Evolutionary conservation across 192 early-diverging fungal genomes (phyloP), one percentile per base, ranked within the genome.

Genomic region (Coemansia sp.): DNA sequence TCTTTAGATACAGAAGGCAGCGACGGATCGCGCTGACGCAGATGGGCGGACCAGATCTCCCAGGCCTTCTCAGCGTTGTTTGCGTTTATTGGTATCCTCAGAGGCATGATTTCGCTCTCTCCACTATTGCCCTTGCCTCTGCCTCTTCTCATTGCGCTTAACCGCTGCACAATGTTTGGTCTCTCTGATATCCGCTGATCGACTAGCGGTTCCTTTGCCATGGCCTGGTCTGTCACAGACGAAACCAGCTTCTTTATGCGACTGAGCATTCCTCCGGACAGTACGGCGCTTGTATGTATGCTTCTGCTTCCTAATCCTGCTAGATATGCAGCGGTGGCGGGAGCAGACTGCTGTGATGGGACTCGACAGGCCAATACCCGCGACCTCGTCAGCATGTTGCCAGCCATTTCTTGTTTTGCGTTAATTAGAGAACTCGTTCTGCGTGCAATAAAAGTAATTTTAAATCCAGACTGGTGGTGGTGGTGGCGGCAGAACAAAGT

Each of bases 41-140:
- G 19, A 11, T 73, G 41, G 2, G 48, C 16, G 10, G 71, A 65
- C 75, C 80, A 82, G 58, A 77, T 71, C 60, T 66, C 65, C 80
- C 80, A 82, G 7, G 80, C 80, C 69, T 69, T 68, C 45, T 82
- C 80, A 5, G 61, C 63, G 65, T 82, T 77, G 11, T 70, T 67
- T 2, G 71, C 80, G 11, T 65, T 65, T 11, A 82, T 37, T 0
- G 75, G 80, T 25, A 77, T 60, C 22, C 51, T 64, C 25, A 77
- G 19, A 45, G 65, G 80, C 80, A 82, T 77, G 13, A 68, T 68
- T 2, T 50, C 74, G 12, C 70, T 68, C 8, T 19, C 38, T 2
- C 54, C 68, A 59, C 71, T 59, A 3, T 68, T 71, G 37, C 75
- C 80, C 14, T 60, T 44, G 32, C 68, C 51, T 50, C 48, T 32